A percentile compares a stretch with the other conserved stretches of the same genome.
Conservation (phyloP, 2,329 filamentous ascomycete genomes). For the Fusarium paranaense region DNA sequence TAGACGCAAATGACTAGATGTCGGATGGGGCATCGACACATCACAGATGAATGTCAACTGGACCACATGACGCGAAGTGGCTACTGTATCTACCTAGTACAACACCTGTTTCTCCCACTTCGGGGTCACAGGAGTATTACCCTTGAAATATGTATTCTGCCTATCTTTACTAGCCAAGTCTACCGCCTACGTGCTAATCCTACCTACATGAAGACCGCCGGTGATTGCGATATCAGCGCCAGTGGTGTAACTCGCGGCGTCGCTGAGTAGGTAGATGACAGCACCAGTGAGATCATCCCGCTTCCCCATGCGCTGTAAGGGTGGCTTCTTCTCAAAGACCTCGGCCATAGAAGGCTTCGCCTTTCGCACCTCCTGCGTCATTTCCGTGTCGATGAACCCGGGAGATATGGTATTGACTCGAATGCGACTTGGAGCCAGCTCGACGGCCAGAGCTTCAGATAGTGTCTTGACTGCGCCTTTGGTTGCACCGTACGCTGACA, state of each 20-base stretch:
- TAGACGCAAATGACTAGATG: too few relatives aligned
- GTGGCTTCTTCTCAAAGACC: slow-evolving; percentile 50
- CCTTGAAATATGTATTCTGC: background rate
- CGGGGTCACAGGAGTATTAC: background rate
- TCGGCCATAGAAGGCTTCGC: slow-evolving; percentile 46
- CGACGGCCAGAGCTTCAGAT: slow-evolving; percentile 49
- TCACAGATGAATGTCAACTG: background rate
- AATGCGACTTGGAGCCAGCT: slow-evolving; percentile 49
- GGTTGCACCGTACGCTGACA: slow-evolving; percentile 54
- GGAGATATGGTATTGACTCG: slow-evolving; percentile 52
- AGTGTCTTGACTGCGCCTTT: slow-evolving; percentile 55
- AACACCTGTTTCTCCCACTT: background rate
- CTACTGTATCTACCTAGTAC: too few relatives aligned
- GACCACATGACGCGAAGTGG: background rate
- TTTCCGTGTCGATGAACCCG: slow-evolving; percentile 50
- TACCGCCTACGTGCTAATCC: background rate
- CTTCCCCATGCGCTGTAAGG: slow-evolving; percentile 52
- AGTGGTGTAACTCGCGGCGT: slow-evolving; percentile 55
- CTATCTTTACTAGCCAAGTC: background rate
- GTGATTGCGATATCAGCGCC: slow-evolving; percentile 56
- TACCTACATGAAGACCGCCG: slow-evolving; percentile 54
- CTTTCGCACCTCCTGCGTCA: slow-evolving; percentile 44
- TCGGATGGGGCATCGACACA: too few relatives aligned
- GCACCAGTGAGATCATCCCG: slow-evolving; percentile 55
- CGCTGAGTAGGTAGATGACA: slow-evolving; percentile 55